Base-by-base conservation (phyloP, 1,284 basidiomycete species). In the Tilletia caries region DNA sequence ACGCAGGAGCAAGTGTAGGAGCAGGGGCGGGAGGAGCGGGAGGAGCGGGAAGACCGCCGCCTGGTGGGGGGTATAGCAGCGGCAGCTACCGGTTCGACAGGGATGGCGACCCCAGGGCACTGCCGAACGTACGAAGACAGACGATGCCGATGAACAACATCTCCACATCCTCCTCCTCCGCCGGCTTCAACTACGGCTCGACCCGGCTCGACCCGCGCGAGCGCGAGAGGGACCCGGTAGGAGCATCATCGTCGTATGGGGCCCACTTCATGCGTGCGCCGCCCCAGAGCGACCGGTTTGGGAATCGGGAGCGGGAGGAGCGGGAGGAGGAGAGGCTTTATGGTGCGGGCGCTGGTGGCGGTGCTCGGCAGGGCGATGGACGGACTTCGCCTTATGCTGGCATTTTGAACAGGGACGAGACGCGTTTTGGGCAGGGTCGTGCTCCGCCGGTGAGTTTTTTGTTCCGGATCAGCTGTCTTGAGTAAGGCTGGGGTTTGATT, bases 11-110 rank as follows among this genome's bases (percentile, higher is more conserved):
- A 29, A 20, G 46, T 4, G 13, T 12, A 3, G 44, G 23, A n/a
- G 50, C 33, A 41, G 29, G 33, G 6, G 52, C 32, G 10, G 33
- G 29, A 13, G 46, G 2, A 4, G 18, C 10, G 15, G 66, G n/a
- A 33, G 32, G 33, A 46, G 54, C 67, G 67, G 18, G 10, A 10
- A 41, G 37, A 41, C 37, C 32, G 29, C 3, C 64, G 6, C 15
- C 64, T 65, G 23, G 70, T 67, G 52, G 71, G 29, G 70, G 71
- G 46, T 74, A 58, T n/a, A 29, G 32, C 32, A 62, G 33, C 18
- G 15, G 20, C 18, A 62, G 58, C 58, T 62, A 62, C 33, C 58
- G 58, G 27, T 62, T 18, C 13, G n/a, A 62, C 34, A 13, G 58
- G 32, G 58, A 62, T 3, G 27, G 58, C 10, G 58, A 62, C 58